Evolutionary conservation across 140 eudicot genomes (phyloP).

Genomic region (Erigeron philadelphicus): DNA sequence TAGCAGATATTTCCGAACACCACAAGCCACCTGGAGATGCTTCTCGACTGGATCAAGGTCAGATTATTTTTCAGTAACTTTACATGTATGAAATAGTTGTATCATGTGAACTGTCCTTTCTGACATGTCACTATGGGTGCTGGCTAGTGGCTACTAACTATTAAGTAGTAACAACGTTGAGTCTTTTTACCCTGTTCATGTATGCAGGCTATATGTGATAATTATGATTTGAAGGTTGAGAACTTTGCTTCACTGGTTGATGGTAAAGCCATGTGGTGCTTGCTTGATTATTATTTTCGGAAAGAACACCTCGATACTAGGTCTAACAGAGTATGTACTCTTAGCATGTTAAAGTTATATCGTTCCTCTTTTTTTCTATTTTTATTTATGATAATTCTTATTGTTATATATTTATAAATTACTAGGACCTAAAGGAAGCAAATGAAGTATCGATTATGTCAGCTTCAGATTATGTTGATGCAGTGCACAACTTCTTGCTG

Average conservation of each 20-base stretch:
- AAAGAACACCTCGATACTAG: constrained; percentile 50
- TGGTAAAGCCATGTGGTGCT: constrained; percentile 98
- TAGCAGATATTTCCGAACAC: constrained; percentile 40
- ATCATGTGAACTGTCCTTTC: constrained; percentile 14
- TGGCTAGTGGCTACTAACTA: not conserved
- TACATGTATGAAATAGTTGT: constrained; percentile 11
- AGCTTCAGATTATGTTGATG: constrained; percentile 68
- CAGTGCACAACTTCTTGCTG: constrained; percentile 83
- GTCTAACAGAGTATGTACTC: constrained; percentile 41
- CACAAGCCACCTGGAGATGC: constrained; percentile 58
- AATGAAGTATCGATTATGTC: constrained; percentile 67
- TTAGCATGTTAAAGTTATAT: not conserved
- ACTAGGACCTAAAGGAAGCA: constrained; percentile 43
- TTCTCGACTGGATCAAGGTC: constrained; percentile 87
- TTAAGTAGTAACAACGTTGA: not conserved
- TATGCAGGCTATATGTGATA: constrained; percentile 69
- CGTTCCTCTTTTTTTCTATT: not conserved
- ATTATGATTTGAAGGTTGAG: constrained; percentile 59
- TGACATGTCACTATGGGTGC: not conserved
- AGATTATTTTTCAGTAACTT: constrained; percentile 10
- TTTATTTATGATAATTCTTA: not conserved
- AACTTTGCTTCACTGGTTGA: constrained; percentile 64
- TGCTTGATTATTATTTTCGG: constrained; percentile 81
- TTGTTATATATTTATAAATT: constrained; percentile 3
- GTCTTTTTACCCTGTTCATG: constrained; percentile 1